Conservation (phyloP, 2,329 filamentous ascomycete species). For the Diaporthe ampelina region DNA sequence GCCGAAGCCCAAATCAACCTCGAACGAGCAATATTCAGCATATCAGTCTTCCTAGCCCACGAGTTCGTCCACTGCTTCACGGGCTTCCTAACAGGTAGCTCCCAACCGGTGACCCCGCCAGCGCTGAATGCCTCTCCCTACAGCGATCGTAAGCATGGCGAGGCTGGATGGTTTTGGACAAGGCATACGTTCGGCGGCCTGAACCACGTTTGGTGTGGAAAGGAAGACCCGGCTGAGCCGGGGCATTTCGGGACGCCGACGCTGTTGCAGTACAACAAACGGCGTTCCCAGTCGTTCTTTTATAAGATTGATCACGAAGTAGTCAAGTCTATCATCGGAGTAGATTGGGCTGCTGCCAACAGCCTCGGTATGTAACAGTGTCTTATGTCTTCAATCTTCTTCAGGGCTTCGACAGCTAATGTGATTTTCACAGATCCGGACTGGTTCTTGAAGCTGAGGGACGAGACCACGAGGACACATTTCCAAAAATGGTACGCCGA, state of each 20-base stretch:
- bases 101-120: background rate
- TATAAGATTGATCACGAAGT: background rate
- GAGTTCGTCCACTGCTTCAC: constrained; percentile 30
- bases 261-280: background rate
- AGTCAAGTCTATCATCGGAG: background rate
- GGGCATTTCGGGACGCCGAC: background rate
- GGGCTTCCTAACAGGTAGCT: background rate
- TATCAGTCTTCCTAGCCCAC: constrained; percentile 3
- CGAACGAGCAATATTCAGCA: background rate
- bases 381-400: background rate
- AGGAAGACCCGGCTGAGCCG: background rate
- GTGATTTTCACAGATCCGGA: background rate
- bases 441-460: background rate
- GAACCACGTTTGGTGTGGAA: background rate
- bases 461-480: background rate
- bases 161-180: constrained; percentile 1
- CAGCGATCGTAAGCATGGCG: background rate
- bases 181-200: constrained; percentile 4
- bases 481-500: background rate
- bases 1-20: background rate
- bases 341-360: background rate
- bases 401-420: background rate
- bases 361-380: background rate
- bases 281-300: background rate
- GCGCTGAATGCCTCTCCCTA: background rate